A percentile compares a stretch with the other conserved stretches of the same genome.
Conservation (phyloP, 2,329 filamentous ascomycete genomes). For the Sclerotinia spermophila region DNA sequence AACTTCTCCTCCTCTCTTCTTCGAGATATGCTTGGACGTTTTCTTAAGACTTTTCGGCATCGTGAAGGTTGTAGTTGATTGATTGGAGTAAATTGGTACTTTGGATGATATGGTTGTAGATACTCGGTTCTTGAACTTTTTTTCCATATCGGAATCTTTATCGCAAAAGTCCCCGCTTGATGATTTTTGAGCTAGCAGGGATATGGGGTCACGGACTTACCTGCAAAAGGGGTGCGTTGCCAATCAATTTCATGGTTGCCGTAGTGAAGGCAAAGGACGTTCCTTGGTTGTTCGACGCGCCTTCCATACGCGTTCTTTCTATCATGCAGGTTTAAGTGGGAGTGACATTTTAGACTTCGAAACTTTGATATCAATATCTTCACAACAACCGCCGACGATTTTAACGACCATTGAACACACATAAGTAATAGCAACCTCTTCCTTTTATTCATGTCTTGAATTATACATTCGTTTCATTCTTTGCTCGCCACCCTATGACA, state of each 20-base stretch:
- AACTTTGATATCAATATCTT: slow-evolving; percentile 11
- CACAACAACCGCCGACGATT: slow-evolving; percentile 3
- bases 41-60: slow-evolving; percentile 81
- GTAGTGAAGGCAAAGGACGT: slow-evolving; percentile 13
- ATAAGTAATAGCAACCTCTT: not conserved
- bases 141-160: slow-evolving; percentile 32
- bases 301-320: slow-evolving; percentile 18
- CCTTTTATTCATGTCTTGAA: not conserved
- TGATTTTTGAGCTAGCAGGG: not conserved
- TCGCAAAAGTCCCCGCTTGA: slow-evolving; percentile 24
- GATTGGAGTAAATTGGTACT: not conserved
- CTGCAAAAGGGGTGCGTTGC: not conserved
- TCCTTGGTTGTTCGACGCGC: slow-evolving; percentile 15
- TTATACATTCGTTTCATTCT: slow-evolving; percentile 10
- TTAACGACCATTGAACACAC: not conserved
- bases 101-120: not conserved
- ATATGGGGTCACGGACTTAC: not conserved
- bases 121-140: slow-evolving; percentile 8
- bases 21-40: slow-evolving; percentile 82
- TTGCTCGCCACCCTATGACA: slow-evolving; percentile 1
- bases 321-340: slow-evolving; percentile 10
- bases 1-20: slow-evolving; percentile 74
- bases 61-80: not conserved
- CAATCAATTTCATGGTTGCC: slow-evolving; percentile 21
- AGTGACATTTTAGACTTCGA: not conserved